Evolutionary conservation across 2,329 filamentous ascomycete genomes (phyloP), one percentile per base, ranked within the genome.

Genomic region (Venturia carpophila): DNA sequence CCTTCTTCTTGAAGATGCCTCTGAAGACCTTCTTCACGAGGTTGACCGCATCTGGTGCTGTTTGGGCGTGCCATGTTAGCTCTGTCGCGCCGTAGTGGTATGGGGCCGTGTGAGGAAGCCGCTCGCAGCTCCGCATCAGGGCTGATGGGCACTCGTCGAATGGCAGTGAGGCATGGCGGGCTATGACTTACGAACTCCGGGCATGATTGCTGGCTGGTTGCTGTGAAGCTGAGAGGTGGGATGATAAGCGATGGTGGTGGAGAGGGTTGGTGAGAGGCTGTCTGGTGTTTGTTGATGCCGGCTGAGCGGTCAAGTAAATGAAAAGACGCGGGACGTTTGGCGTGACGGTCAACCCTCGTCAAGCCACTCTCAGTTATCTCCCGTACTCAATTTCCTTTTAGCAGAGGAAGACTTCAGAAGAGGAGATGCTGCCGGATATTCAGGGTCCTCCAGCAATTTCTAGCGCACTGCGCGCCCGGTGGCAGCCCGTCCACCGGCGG

Each of bases 1-100:
- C 61, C 61, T 63, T 64, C 63, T 64, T 64, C 47, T 64, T 64
- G 63, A 64, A 64, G 63, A 64, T 17, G 19, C 21, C 21, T 30
- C 39, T 13, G 34, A 64, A 64, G 37, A 43, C 37, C 63, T 64
- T 64, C 63, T 64, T 64, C 15, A 64, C 34, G 11, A 39, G 45
- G 24, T 58, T 42, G 13, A 58, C 47, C 37, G 63, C 63, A 10
- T 64, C 47, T 47, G 49, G 63, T 39, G 63, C 63, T 64, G 21
- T 34, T 13, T 5, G 34, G 17, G 42, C n/a, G 47, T 27, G 42
- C 30, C 30, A 43, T 19, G 62, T 63, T 63, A 63, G 62, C 30
- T 61, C n/a, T 1, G 60, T n/a, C 34, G 60, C 42, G 39, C 37
- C 5, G 58, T 7, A 60, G 19, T 42, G 37, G 43, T 19, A 39